Evolutionary conservation across 176 grass and related monocot species (phyloP), one percentile per base, ranked within the genome.

Genomic region (Otatea glauca): DNA sequence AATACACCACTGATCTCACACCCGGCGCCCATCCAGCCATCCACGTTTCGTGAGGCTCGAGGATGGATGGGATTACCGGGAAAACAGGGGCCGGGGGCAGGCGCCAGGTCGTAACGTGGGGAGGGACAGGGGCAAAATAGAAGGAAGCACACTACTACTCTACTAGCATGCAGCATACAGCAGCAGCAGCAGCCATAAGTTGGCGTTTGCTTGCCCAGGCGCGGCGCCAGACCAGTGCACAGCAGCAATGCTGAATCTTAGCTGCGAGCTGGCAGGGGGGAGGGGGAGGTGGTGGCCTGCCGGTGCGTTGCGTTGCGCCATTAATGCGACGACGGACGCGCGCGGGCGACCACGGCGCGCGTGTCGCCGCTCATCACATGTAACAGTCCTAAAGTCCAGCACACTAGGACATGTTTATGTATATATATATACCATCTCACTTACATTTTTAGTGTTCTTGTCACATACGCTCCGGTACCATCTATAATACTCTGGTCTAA

Each of bases 71-170:
- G 5, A 32, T n/a, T 80, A 29, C 63, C 4, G 44, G 60, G 27
- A 44, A 51, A 51, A 9, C 44, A 53, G 62, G 5, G 18, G 25
- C 23, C 24, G 8, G 24, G 24, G 24, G 35, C 48, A 27, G 14
- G 43, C 43, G 17, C 7, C 39, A 35, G 27, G 39, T 38, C 75
- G 47, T 24, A 59, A 21, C 67, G 44, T 66, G 87, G 74, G 56
- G 16, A 78, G 83, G 78, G 88, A 86, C 73, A 38, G 88, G 76
- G 84, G 88, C 88, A 90, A 90, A 90, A 65, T 64, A 83, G 88
- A 72, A 50, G 84, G 78, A 86, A 84, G 80, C 65, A 39, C 17
- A 4, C 43, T 7, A 35, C 3, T 54, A 41, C 35, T 2, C 3
- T 37, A 29, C 29, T 29, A 29, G n/a, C 84, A 73, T n/a, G 13